Evolutionary conservation across 208 protist genomes (phyloP), one percentile per base, ranked within the genome.

Genomic region (Crithidia sp.): DNA sequence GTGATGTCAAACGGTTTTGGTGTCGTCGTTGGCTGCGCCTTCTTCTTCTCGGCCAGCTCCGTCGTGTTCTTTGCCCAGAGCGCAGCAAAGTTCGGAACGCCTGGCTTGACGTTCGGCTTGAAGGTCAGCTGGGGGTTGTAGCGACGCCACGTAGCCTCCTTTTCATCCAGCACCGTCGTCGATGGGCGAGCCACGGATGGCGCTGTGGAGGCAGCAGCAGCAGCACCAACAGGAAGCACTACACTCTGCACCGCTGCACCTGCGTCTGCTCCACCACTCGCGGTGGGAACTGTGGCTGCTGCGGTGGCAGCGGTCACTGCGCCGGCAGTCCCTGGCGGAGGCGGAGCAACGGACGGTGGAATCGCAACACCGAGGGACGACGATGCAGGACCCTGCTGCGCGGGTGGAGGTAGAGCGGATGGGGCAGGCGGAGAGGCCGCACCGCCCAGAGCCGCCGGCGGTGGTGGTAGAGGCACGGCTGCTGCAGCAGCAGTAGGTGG

Each of bases 61-160:
- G 82, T 59, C 17, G 71, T 71, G n/a, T 94, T 77, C 52, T 84
- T 74, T 7, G 83, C 87, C 89, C 90, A 94, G 49, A 97, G 61
- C 19, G 55, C 60, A 37, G 88, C 74, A 64, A 95, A 97, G 76
- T 95, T 74, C 3, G 92, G 92, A 52, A 97, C 88, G 19, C 89
- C 90, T 14, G 81, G 82, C 37, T 79, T 81, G 39, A 97, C 78
- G 40, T 87, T 82, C 9, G 92, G 92, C 61, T 85, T 81, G 71
- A 97, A 97, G 44, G 87, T 92, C 7, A 90, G 83, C 63, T 91
- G 83, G 4, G 68, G 76, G 55, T 91, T 91, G 77, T 75, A 80
- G 41, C 67, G 75, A 19, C 55, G 62, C 67, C 53, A 58, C 39
- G 54, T 12, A 14, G 45, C 66, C 52, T 79, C 69, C 37, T 28